Evolutionary conservation across 2,329 filamentous ascomycete genomes (phyloP).

Genomic region (Diaporthe sp.): DNA sequence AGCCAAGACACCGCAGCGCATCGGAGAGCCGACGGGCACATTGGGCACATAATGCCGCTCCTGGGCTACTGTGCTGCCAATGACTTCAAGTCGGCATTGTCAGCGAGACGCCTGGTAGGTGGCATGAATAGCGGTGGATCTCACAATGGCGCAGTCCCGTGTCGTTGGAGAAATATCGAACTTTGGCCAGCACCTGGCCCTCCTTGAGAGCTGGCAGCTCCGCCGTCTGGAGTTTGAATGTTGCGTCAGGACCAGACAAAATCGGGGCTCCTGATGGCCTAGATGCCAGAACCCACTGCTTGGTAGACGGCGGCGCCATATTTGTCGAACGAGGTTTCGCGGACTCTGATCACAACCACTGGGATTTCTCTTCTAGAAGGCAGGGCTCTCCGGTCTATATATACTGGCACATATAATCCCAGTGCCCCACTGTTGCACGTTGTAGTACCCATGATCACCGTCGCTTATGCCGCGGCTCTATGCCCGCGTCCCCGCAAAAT

Average conservation of each 20-base stretch:
- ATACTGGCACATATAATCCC: background rate
- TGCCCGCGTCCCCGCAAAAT: background rate
- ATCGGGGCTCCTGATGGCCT: constrained; percentile 47
- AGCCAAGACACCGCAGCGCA: constrained; percentile 49
- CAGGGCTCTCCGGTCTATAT: background rate
- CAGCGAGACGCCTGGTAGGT: background rate
- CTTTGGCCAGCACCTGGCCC: constrained; percentile 46
- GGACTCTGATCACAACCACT: background rate
- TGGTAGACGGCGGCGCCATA: constrained; percentile 42
- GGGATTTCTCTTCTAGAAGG: background rate
- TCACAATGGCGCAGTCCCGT: constrained; percentile 48
- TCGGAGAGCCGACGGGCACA: constrained; percentile 46
- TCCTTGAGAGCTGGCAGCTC: constrained; percentile 46
- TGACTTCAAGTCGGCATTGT: constrained; percentile 38
- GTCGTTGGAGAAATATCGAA: constrained; percentile 50
- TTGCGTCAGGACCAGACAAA: constrained; percentile 47
- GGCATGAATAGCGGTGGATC: background rate
- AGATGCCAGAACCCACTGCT: constrained; percentile 49
- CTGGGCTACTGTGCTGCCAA: constrained; percentile 46
- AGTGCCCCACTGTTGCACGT: background rate
- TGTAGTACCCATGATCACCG: constrained; percentile 1
- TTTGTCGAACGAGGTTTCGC: background rate
- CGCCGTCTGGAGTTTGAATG: constrained; percentile 48
- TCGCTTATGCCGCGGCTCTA: constrained; percentile 4
- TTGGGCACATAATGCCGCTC: constrained; percentile 48